Evolutionary conservation across 371 early-diverging fungal genomes (phyloP).

Genomic region (Apophysomyces variabilis): DNA sequence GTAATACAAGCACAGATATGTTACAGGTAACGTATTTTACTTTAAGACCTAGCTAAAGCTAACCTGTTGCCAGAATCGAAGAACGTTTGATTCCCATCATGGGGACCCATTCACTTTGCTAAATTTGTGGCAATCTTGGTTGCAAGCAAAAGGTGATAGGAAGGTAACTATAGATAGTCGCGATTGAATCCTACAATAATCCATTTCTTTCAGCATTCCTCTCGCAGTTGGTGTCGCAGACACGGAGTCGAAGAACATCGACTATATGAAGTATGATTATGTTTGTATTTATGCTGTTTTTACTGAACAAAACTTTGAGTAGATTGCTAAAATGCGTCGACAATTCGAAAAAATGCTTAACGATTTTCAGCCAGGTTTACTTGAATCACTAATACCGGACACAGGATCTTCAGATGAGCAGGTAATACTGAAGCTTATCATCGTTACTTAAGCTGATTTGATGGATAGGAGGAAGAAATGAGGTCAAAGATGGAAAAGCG

Average conservation of each 20-base stretch:
- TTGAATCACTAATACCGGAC: conserved; percentile 23
- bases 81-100: conserved; percentile 55
- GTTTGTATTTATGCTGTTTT: not conserved
- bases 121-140: conserved; percentile 69
- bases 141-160: conserved; percentile 54
- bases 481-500: conserved; percentile 18
- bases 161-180: conserved; percentile 25
- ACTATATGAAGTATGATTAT: conserved; percentile 61
- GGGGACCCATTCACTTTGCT: conserved; percentile 73
- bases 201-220: conserved; percentile 38
- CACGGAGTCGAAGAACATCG: conserved; percentile 72
- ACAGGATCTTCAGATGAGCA: conserved; percentile 16
- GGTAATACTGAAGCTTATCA: not conserved
- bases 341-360: conserved; percentile 55
- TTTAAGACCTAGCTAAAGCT: not conserved
- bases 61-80: conserved; percentile 43
- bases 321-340: conserved; percentile 53
- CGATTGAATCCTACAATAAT: not conserved
- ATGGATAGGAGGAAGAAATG: conserved; percentile 12
- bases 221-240: conserved; percentile 66
- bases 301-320: not conserved
- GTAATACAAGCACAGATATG: conserved; percentile 48
- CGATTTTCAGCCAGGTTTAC: conserved; percentile 50
- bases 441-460: not conserved
- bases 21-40: conserved; percentile 25